Conservation (phyloP, 441 rosid genomes). For the Populus trichocarpa region DNA sequence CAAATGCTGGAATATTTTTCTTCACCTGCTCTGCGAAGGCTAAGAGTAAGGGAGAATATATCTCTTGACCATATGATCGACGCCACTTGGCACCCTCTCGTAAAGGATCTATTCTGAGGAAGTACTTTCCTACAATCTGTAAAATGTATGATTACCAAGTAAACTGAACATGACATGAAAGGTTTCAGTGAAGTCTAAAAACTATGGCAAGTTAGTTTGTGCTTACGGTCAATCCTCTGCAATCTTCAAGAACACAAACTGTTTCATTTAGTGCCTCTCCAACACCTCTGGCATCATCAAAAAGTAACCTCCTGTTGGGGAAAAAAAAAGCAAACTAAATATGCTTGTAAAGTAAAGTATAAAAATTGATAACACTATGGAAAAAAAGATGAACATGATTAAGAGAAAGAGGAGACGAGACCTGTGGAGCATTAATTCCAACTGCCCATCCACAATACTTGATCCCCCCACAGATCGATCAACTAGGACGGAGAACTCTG, state of each 20-base stretch:
- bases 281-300: conserved; percentile 89
- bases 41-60: conserved; percentile 53
- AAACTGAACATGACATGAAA: neutral
- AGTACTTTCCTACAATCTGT: conserved; percentile 51
- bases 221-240: conserved; percentile 83
- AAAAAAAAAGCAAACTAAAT: conserved; percentile 4
- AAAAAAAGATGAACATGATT: neutral
- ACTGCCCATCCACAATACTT: conserved; percentile 79
- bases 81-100: conserved; percentile 63
- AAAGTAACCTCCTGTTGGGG: conserved; percentile 66
- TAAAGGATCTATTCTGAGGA: conserved; percentile 40
- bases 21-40: conserved; percentile 66
- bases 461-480: conserved; percentile 91
- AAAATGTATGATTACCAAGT: conserved; percentile 9
- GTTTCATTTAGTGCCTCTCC: conserved; percentile 88
- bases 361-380: neutral
- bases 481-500: conserved; percentile 79
- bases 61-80: conserved; percentile 52
- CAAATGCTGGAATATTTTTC: conserved; percentile 10
- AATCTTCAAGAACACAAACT: conserved; percentile 58
- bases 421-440: conserved; percentile 98
- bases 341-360: neutral
- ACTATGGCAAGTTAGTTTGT: neutral
- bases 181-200: neutral
- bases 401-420: conserved; percentile 20